A percentile compares a stretch with the other conserved stretches of the same genome.
These are phyloP conservation scores for Tetrapisispora fleetii DNA, from an alignment of 805 yeast species.

Conservation along the genomic window DNA sequence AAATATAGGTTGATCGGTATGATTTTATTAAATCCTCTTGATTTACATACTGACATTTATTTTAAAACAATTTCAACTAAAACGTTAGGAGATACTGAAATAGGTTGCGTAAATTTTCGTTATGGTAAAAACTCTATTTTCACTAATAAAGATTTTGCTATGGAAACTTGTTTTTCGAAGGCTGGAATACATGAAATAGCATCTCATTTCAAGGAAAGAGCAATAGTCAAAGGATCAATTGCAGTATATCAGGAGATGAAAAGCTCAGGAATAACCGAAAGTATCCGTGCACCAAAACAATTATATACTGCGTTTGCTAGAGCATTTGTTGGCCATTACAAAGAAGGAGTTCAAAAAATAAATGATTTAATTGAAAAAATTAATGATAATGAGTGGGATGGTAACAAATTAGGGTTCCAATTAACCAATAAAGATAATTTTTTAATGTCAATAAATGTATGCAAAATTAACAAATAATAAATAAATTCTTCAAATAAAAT, in stretches of 20 bases:
- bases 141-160: not conserved
- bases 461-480: not conserved
- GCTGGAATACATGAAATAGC: not conserved
- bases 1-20: not conserved
- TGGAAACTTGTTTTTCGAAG: conserved; percentile 4
- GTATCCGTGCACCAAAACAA: not conserved
- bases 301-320: not conserved
- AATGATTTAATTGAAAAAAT: not conserved
- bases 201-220: not conserved
- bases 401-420: not conserved
- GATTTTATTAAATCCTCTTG: conserved; percentile 1
- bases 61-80: not conserved
- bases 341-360: conserved; percentile 1
- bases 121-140: conserved; percentile 1
- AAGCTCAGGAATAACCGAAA: not conserved
- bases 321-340: not conserved
- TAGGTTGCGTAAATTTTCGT: conserved; percentile 1
- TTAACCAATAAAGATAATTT: not conserved
- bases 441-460: not conserved
- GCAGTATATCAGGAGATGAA: not conserved
- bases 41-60: not conserved
- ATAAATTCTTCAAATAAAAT: not conserved
- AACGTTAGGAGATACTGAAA: not conserved
- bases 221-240: not conserved
- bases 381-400: conserved; percentile 1